Base-by-base conservation (phyloP, 352 stramenopile species). In the Globisporangium spinosum region DNA sequence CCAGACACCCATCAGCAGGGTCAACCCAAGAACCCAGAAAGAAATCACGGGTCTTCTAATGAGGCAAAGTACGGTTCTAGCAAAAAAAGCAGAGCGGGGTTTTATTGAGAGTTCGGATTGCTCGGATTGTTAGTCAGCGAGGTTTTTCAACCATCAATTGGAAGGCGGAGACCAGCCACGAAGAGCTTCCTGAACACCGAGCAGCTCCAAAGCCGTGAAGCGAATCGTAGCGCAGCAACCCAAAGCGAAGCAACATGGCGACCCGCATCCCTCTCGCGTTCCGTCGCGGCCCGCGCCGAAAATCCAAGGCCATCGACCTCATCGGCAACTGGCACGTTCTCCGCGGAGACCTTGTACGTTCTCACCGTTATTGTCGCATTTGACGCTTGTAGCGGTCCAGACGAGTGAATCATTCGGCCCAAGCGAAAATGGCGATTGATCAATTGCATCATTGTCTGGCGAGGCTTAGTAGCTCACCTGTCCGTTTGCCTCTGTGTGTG, bases 291-390 rank as follows among this genome's bases (percentile, higher is more conserved):
- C 86, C 86, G 62, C 85, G 85, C 72, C 80, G 80, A 74, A 89
- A 93, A 72, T 78, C 77, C 70, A 93, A 94, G 85, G 32, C 85
- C 34, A 91, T 94, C 59, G 79, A 93, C 32, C 65, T 86, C n/a
- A 81, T 95, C 67, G 85, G 87, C 61, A 93, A 68, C 23, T 93
- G 85, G 87, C 84, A 94, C 72, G 89, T 94, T 53, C 80, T 77
- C 62, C 85, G 87, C 54, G 87, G 87, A 56, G 87, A 94, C 68
- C 71, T 89, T 67, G 87, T 89, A 71, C 75, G 80, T 32, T 32
- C 29, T 32, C 29, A 0, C 4, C 29, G 3, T 32, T 32, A 32
- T 32, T 32, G 4, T 32, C 29, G 29, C 29, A 4, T 32, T 32
- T 32, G 29, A 32, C 29, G 29, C 29, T 32, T 32, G 29, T 4